Conservation (phyloP, 306 rosid species). For the Cicer chorassanicum region DNA sequence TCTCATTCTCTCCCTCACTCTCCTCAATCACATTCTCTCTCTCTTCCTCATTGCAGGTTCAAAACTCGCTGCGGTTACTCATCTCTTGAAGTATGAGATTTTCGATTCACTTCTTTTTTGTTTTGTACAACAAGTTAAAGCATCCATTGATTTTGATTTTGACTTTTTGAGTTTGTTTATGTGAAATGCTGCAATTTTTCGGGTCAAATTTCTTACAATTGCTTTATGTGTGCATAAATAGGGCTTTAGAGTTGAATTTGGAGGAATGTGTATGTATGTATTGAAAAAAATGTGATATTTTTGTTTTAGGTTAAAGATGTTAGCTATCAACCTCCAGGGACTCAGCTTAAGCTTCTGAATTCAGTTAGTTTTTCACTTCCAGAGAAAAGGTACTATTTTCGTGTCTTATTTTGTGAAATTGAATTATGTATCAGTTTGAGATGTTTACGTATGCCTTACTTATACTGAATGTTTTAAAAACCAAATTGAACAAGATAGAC, state of each 20-base stretch:
- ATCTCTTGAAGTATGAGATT: constrained; percentile 9
- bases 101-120: neutral
- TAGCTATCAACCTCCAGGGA: constrained; percentile 87
- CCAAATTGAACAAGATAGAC: neutral
- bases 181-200: constrained; percentile 5
- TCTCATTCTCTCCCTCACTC: neutral
- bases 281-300: neutral
- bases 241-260: constrained; percentile 9
- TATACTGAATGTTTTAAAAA: neutral
- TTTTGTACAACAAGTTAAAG: neutral
- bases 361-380: constrained; percentile 77
- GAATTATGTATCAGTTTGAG: constrained; percentile 19
- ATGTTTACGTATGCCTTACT: constrained; percentile 26
- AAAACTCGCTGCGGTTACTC: constrained; percentile 13
- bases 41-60: neutral
- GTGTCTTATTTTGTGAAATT: constrained; percentile 28
- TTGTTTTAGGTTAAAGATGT: constrained; percentile 70
- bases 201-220: neutral
- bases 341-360: constrained; percentile 70
- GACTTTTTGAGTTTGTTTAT: neutral
- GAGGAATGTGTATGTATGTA: neutral
- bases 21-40: neutral
- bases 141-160: neutral
- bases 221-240: constrained; percentile 7
- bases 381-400: constrained; percentile 65